A percentile compares a stretch with the other conserved stretches of the same genome.
phyloP scores from a whole-genome alignment of 768 basidiomycete species.

The Trametes coccinea region DNA sequence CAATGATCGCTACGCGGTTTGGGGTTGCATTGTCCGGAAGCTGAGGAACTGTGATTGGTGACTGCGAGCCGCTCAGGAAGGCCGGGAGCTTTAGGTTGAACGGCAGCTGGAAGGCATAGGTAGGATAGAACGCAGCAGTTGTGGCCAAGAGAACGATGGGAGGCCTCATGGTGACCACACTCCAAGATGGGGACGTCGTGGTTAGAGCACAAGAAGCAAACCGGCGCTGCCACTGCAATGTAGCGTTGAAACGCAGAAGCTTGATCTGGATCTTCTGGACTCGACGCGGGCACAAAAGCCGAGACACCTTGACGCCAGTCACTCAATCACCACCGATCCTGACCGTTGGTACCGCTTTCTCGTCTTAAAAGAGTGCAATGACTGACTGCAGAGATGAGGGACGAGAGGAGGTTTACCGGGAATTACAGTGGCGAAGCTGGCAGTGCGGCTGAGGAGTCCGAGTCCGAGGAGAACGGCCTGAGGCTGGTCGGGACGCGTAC shows the following conservation, averaged over 20 bases:
- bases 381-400: too few species aligned
- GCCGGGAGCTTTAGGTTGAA: slow-evolving; percentile 23
- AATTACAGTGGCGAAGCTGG: too few species aligned
- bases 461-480: too few species aligned
- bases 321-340: too few species aligned
- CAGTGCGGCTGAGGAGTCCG: too few species aligned
- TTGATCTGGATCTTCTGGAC: neutral
- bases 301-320: neutral
- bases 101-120: slow-evolving; percentile 22
- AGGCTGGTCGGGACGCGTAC: too few species aligned
- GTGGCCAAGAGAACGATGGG: slow-evolving; percentile 1
- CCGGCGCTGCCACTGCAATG: neutral
- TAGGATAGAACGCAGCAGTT: slow-evolving; percentile 14
- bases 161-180: slow-evolving; percentile 13
- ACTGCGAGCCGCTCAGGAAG: slow-evolving; percentile 13
- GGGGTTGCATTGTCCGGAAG: slow-evolving; percentile 18
- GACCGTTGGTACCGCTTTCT: too few species aligned
- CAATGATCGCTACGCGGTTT: slow-evolving; percentile 80
- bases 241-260: neutral
- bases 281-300: neutral
- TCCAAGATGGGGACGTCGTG: neutral
- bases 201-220: neutral
- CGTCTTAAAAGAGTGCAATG: too few species aligned
- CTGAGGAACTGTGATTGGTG: slow-evolving; percentile 4
- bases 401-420: too few species aligned